phyloP scores from a whole-genome alignment of 352 stramenopile species.

The Lagenidium giganteum region DNA sequence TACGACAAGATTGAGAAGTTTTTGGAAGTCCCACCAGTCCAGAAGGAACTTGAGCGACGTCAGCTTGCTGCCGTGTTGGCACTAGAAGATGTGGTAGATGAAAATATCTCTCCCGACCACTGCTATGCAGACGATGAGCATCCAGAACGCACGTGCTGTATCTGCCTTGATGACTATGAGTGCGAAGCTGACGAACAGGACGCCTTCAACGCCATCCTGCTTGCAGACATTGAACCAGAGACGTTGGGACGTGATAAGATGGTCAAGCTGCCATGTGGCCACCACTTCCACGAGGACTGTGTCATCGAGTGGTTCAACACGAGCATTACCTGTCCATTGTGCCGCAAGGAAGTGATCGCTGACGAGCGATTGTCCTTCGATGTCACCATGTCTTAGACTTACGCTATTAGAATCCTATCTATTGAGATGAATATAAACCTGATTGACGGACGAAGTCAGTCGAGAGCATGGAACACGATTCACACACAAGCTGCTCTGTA shows the following conservation, averaged over 20 bases:
- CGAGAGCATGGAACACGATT: too few species aligned
- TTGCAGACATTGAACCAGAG: too few species aligned
- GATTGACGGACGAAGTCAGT: too few species aligned
- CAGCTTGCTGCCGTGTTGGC: constrained; percentile 8
- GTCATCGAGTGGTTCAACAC: constrained; percentile 74
- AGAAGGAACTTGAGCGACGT: constrained; percentile 13
- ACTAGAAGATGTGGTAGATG: constrained; percentile 10
- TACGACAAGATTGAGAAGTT: constrained; percentile 11
- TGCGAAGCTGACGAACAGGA: constrained; percentile 16
- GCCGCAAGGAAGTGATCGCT: constrained; percentile 24
- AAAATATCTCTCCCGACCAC: not conserved
- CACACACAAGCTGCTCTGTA: too few species aligned
- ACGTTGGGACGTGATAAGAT: too few species aligned
- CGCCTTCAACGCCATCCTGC: constrained; percentile 13
- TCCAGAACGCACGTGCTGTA: constrained; percentile 18
- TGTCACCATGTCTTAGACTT: too few species aligned
- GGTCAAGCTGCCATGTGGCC: constrained; percentile 53
- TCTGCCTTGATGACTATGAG: constrained; percentile 16
- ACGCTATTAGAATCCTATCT: too few species aligned
- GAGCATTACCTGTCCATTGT: constrained; percentile 64
- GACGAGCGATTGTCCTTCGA: too few species aligned
- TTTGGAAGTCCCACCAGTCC: constrained; percentile 7
- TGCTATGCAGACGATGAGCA: not conserved
- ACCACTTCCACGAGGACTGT: constrained; percentile 78
- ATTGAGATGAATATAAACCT: too few species aligned